phyloP scores from a whole-genome alignment of 805 yeast genomes.

The Kluyveromyces nonfermentans region DNA sequence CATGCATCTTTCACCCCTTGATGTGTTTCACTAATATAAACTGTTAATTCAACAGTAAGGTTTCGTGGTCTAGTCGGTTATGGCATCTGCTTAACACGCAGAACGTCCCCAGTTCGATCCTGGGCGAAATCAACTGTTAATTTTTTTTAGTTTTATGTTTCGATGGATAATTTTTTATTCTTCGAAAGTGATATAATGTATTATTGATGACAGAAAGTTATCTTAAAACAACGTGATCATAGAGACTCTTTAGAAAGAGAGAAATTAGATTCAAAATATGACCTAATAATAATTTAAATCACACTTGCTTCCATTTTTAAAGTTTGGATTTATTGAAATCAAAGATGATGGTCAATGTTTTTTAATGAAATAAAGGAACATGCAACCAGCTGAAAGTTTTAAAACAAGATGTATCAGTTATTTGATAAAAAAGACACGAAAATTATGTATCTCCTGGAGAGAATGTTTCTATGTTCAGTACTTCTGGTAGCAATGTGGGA shows the following conservation, averaged over 20 bases:
- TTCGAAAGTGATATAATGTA: no score
- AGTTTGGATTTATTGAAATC: not conserved
- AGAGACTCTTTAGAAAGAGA: no score
- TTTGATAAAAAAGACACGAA: constrained; percentile 29
- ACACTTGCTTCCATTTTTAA: not conserved
- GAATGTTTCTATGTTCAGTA: constrained; percentile 34
- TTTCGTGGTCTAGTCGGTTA: constrained; percentile 12
- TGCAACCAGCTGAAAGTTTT: constrained; percentile 48
- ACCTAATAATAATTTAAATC: not conserved
- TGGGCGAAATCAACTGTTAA: constrained; percentile 13
- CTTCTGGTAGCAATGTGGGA: constrained; percentile 49
- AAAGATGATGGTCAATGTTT: constrained; percentile 18
- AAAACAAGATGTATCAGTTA: constrained; percentile 46
- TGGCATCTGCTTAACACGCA: constrained; percentile 18
- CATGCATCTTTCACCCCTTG: not conserved
- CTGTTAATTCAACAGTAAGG: not conserved
- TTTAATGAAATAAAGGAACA: constrained; percentile 37
- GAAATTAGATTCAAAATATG: not conserved
- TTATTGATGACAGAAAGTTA: no score
- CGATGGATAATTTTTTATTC: no score
- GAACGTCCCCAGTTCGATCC: constrained; percentile 21
- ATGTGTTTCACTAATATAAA: not conserved
- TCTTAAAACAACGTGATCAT: no score
- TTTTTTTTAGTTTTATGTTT: no score
- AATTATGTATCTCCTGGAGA: constrained; percentile 19